Percentiles rank a stretch among this genome's conserved stretches.
These are phyloP conservation scores for Vanderwaltozyma verrucispora DNA, from an alignment of 805 yeast genomes.

Conservation along the genomic window DNA sequence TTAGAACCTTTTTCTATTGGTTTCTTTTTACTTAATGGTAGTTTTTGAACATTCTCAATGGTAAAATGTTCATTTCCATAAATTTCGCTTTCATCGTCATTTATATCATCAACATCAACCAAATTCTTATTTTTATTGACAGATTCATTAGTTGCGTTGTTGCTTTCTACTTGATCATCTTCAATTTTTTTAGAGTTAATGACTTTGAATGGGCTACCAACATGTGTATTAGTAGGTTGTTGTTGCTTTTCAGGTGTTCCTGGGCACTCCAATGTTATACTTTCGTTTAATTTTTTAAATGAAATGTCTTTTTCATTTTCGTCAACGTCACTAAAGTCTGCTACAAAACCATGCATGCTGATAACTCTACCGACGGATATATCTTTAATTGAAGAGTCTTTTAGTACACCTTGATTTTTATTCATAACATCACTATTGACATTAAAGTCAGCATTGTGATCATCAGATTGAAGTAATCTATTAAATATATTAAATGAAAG, in stretches of 20 bases:
- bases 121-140: too few relatives aligned
- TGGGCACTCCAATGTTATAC: background rate
- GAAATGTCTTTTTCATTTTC: background rate
- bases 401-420: background rate
- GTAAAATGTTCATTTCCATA: background rate
- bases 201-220: constrained; percentile 24
- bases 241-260: background rate
- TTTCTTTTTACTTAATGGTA: background rate
- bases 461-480: constrained; percentile 4
- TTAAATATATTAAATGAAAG: constrained; percentile 8
- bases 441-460: background rate
- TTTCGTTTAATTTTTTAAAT: too few relatives aligned
- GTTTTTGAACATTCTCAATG: background rate
- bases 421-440: background rate
- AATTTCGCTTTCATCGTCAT: background rate
- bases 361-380: constrained; percentile 15
- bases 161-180: too few relatives aligned
- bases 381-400: constrained; percentile 10
- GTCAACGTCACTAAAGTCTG: constrained; percentile 7
- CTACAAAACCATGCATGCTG: constrained; percentile 16
- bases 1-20: background rate
- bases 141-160: too few relatives aligned
- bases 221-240: constrained; percentile 6
- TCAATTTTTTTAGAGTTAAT: constrained; percentile 1
- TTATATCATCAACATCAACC: too few relatives aligned